A percentile compares a stretch with the other conserved stretches of the same genome.
phyloP scores from a whole-genome alignment of 2,329 filamentous ascomycete genomes.

The Cercospora nicotianae region DNA sequence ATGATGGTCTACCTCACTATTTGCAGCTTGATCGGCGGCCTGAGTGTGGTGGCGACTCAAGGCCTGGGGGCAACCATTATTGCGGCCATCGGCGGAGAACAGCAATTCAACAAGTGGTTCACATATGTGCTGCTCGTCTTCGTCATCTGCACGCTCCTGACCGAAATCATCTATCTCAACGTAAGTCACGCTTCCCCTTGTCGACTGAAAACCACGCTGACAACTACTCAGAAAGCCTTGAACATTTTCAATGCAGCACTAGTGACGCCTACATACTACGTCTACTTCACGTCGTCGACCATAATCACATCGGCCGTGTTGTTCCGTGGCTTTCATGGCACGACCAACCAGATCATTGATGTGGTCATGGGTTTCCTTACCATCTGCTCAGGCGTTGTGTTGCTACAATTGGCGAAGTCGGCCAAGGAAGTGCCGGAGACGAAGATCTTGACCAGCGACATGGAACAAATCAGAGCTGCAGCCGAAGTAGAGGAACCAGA shows the following conservation, averaged over 20 bases:
- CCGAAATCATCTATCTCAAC: slow-evolving; percentile 93
- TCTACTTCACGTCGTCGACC: slow-evolving; percentile 94
- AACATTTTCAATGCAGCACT: slow-evolving; percentile 96
- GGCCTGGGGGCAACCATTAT: slow-evolving; percentile 89
- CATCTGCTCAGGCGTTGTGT: slow-evolving; percentile 88
- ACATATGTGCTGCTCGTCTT: slow-evolving; percentile 89
- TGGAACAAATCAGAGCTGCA: slow-evolving; percentile 93
- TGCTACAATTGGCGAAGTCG: slow-evolving; percentile 95
- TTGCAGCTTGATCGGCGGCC: slow-evolving; percentile 88
- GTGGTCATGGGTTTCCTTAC: slow-evolving; percentile 91
- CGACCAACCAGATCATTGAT: slow-evolving; percentile 74
- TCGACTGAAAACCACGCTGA: slow-evolving; percentile 20
- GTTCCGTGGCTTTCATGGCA: slow-evolving; percentile 92
- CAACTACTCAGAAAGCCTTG: slow-evolving; percentile 78
- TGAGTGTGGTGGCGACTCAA: slow-evolving; percentile 94
- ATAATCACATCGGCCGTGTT: slow-evolving; percentile 91
- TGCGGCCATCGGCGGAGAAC: slow-evolving; percentile 75
- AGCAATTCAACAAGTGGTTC: slow-evolving; percentile 98
- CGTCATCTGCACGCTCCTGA: slow-evolving; percentile 82
- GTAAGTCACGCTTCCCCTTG: slow-evolving; percentile 59
- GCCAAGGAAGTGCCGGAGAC: slow-evolving; percentile 95
- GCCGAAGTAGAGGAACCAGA: slow-evolving; percentile 96
- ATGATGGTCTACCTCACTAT: slow-evolving; percentile 98
- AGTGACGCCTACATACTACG: slow-evolving; percentile 97
- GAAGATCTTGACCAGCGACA: slow-evolving; percentile 85